phyloP scores from a whole-genome alignment of 1,284 basidiomycete species.

The Cryptococcus neoformans region DNA sequence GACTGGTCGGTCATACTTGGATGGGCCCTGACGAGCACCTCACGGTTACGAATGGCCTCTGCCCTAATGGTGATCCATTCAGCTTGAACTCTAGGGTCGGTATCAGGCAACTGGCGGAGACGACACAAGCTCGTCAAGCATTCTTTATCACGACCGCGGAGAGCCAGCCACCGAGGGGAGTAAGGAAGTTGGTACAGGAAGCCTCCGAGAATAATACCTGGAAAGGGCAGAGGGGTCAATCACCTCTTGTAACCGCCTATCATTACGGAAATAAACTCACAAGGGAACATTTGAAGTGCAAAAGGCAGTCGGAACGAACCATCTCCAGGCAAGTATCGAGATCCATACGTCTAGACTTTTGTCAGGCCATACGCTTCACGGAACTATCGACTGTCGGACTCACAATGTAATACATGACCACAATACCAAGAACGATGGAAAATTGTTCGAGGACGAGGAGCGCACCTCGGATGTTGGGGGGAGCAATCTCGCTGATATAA shows the following conservation, averaged over 20 bases:
- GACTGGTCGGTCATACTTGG: constrained; percentile 12
- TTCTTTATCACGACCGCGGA: constrained; percentile 39
- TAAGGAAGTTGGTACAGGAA: constrained; percentile 52
- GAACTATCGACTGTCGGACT: constrained; percentile 6
- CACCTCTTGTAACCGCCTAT: too few species aligned
- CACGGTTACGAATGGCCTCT: constrained; percentile 28
- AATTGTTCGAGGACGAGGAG: constrained; percentile 72
- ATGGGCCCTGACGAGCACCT: constrained; percentile 14
- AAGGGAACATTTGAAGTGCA: constrained; percentile 33
- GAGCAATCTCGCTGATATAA: constrained; percentile 42
- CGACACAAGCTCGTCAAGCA: constrained; percentile 25
- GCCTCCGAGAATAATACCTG: constrained; percentile 24
- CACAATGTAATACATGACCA: constrained; percentile 14
- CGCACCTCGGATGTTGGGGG: constrained; percentile 61
- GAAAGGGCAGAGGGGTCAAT: too few species aligned
- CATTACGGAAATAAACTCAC: not conserved
- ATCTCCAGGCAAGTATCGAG: constrained; percentile 14
- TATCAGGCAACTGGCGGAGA: constrained; percentile 33
- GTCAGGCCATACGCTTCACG: not conserved
- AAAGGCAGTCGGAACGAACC: constrained; percentile 35
- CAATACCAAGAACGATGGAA: constrained; percentile 61
- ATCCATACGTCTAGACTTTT: constrained; percentile 15
- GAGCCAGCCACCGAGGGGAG: constrained; percentile 61
- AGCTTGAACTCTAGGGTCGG: constrained; percentile 35
- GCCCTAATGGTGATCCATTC: constrained; percentile 43